phyloP scores from a whole-genome alignment of 352 stramenopile genomes.

The Globisporangium sylvaticum region DNA sequence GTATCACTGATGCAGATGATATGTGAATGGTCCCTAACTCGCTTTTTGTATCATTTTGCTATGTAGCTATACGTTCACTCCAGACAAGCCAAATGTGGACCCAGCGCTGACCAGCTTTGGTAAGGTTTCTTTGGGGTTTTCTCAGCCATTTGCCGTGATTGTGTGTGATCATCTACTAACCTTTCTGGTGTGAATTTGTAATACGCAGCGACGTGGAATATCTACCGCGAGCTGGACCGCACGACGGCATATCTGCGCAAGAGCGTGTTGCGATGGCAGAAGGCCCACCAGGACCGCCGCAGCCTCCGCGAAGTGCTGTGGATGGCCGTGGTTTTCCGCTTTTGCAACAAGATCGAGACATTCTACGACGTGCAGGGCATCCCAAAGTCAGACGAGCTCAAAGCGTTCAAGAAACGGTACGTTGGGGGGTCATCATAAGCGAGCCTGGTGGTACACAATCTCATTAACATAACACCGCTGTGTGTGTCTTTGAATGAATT shows the following conservation, averaged over 20 bases:
- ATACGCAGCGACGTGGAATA: slow-evolving; percentile 67
- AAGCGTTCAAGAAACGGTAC: slow-evolving; percentile 64
- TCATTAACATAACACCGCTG: not conserved
- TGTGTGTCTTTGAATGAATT: not conserved
- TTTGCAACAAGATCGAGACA: slow-evolving; percentile 80
- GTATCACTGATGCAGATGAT: not conserved
- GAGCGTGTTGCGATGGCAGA: slow-evolving; percentile 72
- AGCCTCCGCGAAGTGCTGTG: slow-evolving; percentile 74
- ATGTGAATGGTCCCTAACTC: not conserved
- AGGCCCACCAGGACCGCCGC: slow-evolving; percentile 60
- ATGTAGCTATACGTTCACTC: slow-evolving; percentile 64
- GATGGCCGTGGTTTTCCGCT: slow-evolving; percentile 79
- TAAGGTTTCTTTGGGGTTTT: slow-evolving; percentile 21
- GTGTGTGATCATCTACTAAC: not conserved
- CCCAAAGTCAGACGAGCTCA: slow-evolving; percentile 64
- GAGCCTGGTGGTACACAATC: not conserved
- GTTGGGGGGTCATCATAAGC: slow-evolving; percentile 3
- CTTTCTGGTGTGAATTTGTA: not conserved
- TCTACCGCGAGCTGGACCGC: slow-evolving; percentile 79
- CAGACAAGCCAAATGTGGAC: slow-evolving; percentile 67
- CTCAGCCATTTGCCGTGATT: not conserved
- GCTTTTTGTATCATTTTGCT: not conserved
- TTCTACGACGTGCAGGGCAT: slow-evolving; percentile 79
- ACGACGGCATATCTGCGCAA: slow-evolving; percentile 81
- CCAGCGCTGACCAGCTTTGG: slow-evolving; percentile 68